Evolutionary conservation across 768 basidiomycete genomes (phyloP), one percentile per base, ranked within the genome.

Genomic region (Agaricus subrufescens): DNA sequence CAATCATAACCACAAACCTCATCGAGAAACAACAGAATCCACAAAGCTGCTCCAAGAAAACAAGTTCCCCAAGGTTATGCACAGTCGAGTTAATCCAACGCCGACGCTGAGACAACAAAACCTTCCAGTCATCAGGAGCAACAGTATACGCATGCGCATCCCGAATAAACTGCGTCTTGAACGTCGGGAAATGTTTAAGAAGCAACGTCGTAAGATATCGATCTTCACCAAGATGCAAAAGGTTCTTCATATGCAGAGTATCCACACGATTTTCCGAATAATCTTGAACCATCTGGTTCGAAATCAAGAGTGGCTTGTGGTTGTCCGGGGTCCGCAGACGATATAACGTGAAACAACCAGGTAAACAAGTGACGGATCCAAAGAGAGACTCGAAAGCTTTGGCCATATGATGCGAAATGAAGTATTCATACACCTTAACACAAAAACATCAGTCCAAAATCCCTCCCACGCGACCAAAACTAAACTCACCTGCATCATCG

Each of bases 31-130:
- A 96, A 67, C 96, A 98, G 83, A 98, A 97, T 60, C 93, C 93
- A 65, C 94, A 95, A 25, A 95, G 83, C 57, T 90, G 85, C 53
- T 95, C 91, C 65, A 98, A 72, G 76, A 94, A 94, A 54, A 98
- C 76, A 43, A 99, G 77, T 66, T 98, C 96, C 50, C 87, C 91
- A 54, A 99, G 74, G 71, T 99, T 99, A 75, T 99, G 96, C 10
- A 99, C 85, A 0, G 96, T 99, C 15, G 96, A 98, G 76, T 99
- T 99, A 73, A 99, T 99, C 96, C 97, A 99, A 63, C 97, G 91
- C 73, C 96, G 90, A 75, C 96, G 87, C 67, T 99, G 97, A 7
- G 94, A 97, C 23, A 99, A 74, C 51, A 99, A 71, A 26, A 98
- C 87, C 68, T 86, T 87, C 93, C 94, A 97, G 62, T 94, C 91